Percentiles rank a stretch among this genome's conserved stretches.
Conservation (phyloP, 805 yeast genomes). For the Pichia thaimueangensis region DNA sequence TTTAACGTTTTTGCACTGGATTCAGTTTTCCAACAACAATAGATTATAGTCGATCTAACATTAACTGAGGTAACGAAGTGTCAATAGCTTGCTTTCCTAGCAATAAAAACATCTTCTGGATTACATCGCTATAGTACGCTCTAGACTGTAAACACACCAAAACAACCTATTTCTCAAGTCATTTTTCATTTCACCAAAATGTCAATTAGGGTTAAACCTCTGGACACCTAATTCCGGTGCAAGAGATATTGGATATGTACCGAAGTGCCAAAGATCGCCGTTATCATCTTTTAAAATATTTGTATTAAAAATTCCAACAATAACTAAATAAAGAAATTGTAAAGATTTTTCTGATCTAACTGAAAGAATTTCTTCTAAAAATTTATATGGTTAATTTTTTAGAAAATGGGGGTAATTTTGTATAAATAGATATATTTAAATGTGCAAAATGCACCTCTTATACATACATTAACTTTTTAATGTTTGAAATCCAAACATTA, state of each 20-base stretch:
- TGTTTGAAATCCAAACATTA: conserved; percentile 21
- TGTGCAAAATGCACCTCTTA: not conserved
- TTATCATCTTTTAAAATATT: conserved; percentile 20
- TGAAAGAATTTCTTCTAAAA: conserved; percentile 19
- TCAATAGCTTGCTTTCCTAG: conserved; percentile 23
- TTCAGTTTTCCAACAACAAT: conserved; percentile 23
- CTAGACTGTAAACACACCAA: conserved; percentile 23
- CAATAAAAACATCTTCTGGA: conserved; percentile 23
- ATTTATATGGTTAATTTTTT: no score
- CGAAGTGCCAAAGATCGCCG: conserved; percentile 24
- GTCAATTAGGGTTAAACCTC: conserved; percentile 23
- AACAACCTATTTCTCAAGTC: conserved; percentile 23
- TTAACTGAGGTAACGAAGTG: conserved; percentile 22
- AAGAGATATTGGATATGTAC: conserved; percentile 22
- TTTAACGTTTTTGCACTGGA: conserved; percentile 13
- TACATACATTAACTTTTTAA: conserved; percentile 22
- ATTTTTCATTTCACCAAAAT: conserved; percentile 19
- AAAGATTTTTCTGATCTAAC: conserved; percentile 19
- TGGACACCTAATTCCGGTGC: conserved; percentile 26
- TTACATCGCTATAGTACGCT: conserved; percentile 24
- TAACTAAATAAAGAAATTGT: conserved; percentile 19
- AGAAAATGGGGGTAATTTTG: conserved; percentile 23
- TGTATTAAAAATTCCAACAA: conserved; percentile 20
- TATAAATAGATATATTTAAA: conserved; percentile 20
- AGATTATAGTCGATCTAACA: conserved; percentile 20